phyloP scores from a whole-genome alignment of 495 filamentous ascomycete species.

The Trichoderma gamsii region DNA sequence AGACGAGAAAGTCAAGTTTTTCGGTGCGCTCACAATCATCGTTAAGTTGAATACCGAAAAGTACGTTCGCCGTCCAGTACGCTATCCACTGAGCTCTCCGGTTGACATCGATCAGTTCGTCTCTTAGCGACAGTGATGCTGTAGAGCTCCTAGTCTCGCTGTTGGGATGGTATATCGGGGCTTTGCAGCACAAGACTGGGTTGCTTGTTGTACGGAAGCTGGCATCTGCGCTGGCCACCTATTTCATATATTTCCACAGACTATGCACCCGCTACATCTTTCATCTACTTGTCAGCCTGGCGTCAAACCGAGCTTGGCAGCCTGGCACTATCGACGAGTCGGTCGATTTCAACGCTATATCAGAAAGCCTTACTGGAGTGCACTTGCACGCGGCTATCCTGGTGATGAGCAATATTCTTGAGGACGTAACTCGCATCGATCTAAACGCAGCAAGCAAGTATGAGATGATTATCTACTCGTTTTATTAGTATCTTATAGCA shows the following conservation, averaged over 20 bases:
- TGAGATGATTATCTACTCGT: constrained; percentile 21
- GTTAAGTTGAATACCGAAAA: constrained; percentile 85
- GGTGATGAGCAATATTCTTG: constrained; percentile 66
- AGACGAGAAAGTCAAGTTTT: constrained; percentile 75
- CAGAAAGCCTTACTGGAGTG: constrained; percentile 46
- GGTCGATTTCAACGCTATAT: constrained; percentile 45
- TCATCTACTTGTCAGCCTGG: constrained; percentile 60
- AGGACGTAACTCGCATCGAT: constrained; percentile 67
- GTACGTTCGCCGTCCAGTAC: constrained; percentile 37
- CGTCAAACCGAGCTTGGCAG: constrained; percentile 42
- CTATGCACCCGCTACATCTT: constrained; percentile 63
- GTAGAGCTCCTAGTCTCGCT: constrained; percentile 62
- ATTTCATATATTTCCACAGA: constrained; percentile 65
- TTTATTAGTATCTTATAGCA: neutral
- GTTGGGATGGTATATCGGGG: constrained; percentile 58
- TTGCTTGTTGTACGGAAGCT: constrained; percentile 73
- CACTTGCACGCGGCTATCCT: constrained; percentile 59
- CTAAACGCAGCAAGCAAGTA: constrained; percentile 51
- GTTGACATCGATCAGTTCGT: constrained; percentile 32
- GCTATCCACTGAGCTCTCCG: neutral
- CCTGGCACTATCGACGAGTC: constrained; percentile 45
- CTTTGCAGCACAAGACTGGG: constrained; percentile 52
- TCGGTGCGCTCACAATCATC: constrained; percentile 87
- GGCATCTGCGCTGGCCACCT: constrained; percentile 72
- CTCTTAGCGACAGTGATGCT: constrained; percentile 55